Percentiles rank a stretch among this genome's conserved stretches.
These are phyloP conservation scores for Globisporangium camurandrum DNA, from an alignment of 352 stramenopile species.

Conservation along the genomic window DNA sequence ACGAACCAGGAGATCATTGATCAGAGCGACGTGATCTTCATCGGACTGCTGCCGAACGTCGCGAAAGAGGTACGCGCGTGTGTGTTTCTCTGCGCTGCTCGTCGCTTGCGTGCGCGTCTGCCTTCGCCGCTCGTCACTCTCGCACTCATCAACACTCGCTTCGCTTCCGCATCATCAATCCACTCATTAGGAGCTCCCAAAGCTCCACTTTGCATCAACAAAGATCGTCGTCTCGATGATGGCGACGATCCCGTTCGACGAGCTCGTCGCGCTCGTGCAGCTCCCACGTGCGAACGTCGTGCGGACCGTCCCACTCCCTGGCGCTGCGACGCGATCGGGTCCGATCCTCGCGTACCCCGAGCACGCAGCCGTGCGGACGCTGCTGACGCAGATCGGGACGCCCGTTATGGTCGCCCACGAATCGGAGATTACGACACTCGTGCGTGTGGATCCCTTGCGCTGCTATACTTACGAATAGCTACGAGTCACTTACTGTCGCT, in stretches of 20 bases:
- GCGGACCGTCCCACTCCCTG: constrained; percentile 69
- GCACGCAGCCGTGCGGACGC: constrained; percentile 53
- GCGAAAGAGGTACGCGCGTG: too few relatives aligned
- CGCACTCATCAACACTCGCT: too few relatives aligned
- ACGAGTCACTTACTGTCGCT: not conserved
- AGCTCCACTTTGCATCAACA: constrained; percentile 49
- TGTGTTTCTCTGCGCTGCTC: too few relatives aligned
- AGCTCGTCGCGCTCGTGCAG: constrained; percentile 63
- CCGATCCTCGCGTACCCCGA: constrained; percentile 77
- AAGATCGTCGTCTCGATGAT: constrained; percentile 84
- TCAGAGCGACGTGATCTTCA: constrained; percentile 75
- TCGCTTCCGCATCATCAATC: too few relatives aligned
- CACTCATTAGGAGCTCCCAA: constrained; percentile 66
- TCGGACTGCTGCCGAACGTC: constrained; percentile 68
- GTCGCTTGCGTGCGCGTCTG: too few relatives aligned
- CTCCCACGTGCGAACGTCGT: constrained; percentile 69
- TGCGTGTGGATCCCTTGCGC: constrained; percentile 13
- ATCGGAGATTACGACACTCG: constrained; percentile 75
- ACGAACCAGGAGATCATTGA: constrained; percentile 82
- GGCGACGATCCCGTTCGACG: constrained; percentile 83
- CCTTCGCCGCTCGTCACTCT: too few relatives aligned
- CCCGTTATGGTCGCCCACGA: constrained; percentile 77
- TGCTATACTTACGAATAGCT: not conserved
- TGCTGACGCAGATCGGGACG: constrained; percentile 74
- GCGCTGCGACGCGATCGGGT: constrained; percentile 61